A percentile compares a stretch with the other conserved stretches of the same genome.
Evolutionary conservation across 2,329 filamentous ascomycete species (phyloP).

Genomic region (Calonectria pauciramosa): DNA sequence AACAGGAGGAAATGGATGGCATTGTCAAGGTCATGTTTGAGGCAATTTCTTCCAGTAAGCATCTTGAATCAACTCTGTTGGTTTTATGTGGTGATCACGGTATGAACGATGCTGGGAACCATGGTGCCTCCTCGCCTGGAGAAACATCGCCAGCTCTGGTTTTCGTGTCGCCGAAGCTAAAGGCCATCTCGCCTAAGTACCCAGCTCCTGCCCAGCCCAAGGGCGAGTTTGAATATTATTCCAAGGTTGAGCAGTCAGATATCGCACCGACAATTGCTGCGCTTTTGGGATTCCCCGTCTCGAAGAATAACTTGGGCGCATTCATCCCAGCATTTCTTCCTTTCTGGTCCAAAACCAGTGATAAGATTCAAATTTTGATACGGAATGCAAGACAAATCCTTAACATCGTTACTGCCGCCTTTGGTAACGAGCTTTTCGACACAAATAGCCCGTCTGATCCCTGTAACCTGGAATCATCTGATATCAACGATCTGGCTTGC

Average conservation of each 20-base stretch:
- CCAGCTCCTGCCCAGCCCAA: slow-evolving; percentile 69
- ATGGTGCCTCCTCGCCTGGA: slow-evolving; percentile 92
- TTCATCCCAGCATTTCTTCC: slow-evolving; percentile 84
- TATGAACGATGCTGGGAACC: slow-evolving; percentile 99
- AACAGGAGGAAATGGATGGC: slow-evolving; percentile 93
- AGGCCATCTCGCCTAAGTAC: slow-evolving; percentile 61
- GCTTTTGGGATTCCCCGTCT: slow-evolving; percentile 87
- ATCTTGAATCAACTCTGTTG: slow-evolving; percentile 84
- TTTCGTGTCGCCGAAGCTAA: slow-evolving; percentile 89
- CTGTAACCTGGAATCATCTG: slow-evolving; percentile 50
- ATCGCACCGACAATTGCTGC: slow-evolving; percentile 90
- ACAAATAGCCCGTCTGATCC: slow-evolving; percentile 50
- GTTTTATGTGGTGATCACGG: slow-evolving; percentile 95
- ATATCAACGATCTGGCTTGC: slow-evolving; percentile 75
- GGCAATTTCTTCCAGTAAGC: slow-evolving; percentile 77
- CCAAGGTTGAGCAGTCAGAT: slow-evolving; percentile 91
- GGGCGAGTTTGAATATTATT: slow-evolving; percentile 87
- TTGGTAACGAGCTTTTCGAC: slow-evolving; percentile 64
- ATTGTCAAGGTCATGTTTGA: slow-evolving; percentile 83
- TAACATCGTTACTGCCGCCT: slow-evolving; percentile 81
- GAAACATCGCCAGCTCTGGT: slow-evolving; percentile 95
- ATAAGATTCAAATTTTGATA: slow-evolving; percentile 77
- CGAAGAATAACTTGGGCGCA: slow-evolving; percentile 90
- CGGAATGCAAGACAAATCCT: slow-evolving; percentile 87
- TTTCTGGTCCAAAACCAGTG: slow-evolving; percentile 72